A percentile compares a stretch with the other conserved stretches of the same genome.
These are phyloP conservation scores for Schwanniomyces vanrijiae DNA, from an alignment of 805 yeast genomes.

Conservation along the genomic window DNA sequence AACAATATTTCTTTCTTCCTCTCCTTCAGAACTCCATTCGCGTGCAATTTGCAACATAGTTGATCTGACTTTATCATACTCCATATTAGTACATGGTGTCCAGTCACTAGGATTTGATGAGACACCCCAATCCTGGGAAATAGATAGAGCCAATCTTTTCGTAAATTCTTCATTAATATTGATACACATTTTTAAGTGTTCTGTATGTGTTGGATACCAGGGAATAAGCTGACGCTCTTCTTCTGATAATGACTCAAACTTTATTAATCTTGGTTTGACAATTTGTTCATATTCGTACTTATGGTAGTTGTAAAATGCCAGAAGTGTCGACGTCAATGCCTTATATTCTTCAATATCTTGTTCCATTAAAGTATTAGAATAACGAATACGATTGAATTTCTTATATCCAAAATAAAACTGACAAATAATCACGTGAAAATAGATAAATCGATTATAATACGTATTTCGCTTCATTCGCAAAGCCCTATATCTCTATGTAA, in stretches of 20 bases:
- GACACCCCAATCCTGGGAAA: slow-evolving; percentile 55
- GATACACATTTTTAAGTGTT: slow-evolving; percentile 42
- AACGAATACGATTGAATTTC: neutral
- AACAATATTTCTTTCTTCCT: slow-evolving; percentile 40
- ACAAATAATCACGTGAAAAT: neutral
- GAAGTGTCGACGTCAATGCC: slow-evolving; percentile 37
- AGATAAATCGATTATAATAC: neutral
- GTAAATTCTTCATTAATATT: slow-evolving; percentile 46
- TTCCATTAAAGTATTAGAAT: neutral
- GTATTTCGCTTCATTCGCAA: too few species aligned
- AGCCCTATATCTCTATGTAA: neutral
- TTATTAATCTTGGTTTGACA: slow-evolving; percentile 30
- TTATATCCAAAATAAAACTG: too few species aligned
- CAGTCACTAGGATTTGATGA: slow-evolving; percentile 37
- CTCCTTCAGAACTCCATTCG: slow-evolving; percentile 63
- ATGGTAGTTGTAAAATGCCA: slow-evolving; percentile 33
- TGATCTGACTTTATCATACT: slow-evolving; percentile 57
- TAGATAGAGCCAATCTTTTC: slow-evolving; percentile 37
- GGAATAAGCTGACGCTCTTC: slow-evolving; percentile 46
- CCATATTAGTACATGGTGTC: slow-evolving; percentile 40
- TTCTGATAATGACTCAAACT: slow-evolving; percentile 27
- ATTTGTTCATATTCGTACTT: slow-evolving; percentile 32
- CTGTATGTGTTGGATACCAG: slow-evolving; percentile 49
- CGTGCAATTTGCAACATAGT: slow-evolving; percentile 56
- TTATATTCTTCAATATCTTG: slow-evolving; percentile 30